Conservation (phyloP, 495 filamentous ascomycete species). For the Aspergillus sparsus region DNA sequence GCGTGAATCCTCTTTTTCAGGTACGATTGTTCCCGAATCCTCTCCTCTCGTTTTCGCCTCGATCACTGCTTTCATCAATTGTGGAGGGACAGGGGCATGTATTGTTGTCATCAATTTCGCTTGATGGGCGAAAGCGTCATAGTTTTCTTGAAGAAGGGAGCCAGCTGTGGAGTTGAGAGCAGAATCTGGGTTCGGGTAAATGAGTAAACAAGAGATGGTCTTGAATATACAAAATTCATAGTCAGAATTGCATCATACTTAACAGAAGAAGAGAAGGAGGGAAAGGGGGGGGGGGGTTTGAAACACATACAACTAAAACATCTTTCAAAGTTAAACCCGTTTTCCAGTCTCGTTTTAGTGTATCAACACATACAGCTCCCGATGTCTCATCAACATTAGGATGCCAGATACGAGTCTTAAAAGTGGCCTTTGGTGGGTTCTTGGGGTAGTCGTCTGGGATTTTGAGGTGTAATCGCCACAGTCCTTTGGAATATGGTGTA, state of each 20-base stretch:
- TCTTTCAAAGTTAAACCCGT: constrained; percentile 60
- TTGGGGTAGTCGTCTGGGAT: constrained; percentile 66
- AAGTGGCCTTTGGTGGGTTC: constrained; percentile 65
- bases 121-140: constrained; percentile 58
- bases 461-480: constrained; percentile 63
- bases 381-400: constrained; percentile 69
- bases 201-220: constrained; percentile 72
- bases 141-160: constrained; percentile 62
- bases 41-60: constrained; percentile 65
- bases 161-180: constrained; percentile 68
- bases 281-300: background rate
- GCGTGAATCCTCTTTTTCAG: constrained; percentile 24
- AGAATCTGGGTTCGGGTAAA: constrained; percentile 71
- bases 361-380: constrained; percentile 71
- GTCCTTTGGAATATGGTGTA: constrained; percentile 61
- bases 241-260: constrained; percentile 4
- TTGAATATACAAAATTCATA: constrained; percentile 15
- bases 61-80: constrained; percentile 42
- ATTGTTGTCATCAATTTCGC: constrained; percentile 68
- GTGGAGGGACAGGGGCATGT: constrained; percentile 58
- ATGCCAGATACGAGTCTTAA: constrained; percentile 70
- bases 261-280: background rate
- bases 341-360: constrained; percentile 70
- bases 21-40: constrained; percentile 37
- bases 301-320: constrained; percentile 56